Evolutionary conservation across 2,329 filamentous ascomycete genomes (phyloP).

Genomic region (Fusarium sp.): DNA sequence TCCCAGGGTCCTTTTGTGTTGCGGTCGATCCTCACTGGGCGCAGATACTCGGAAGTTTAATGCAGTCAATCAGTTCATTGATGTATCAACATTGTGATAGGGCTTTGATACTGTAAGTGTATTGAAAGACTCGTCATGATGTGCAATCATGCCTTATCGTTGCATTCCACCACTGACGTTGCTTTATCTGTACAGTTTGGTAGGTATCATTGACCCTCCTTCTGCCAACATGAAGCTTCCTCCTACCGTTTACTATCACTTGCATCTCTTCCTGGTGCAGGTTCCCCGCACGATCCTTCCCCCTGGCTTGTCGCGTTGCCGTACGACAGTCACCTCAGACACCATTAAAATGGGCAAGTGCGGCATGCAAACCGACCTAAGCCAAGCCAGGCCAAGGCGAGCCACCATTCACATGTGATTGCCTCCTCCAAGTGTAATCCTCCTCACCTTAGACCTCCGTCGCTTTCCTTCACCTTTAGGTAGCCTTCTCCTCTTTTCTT

Average conservation of each 20-base stretch:
- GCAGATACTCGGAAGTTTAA: conserved; percentile 5
- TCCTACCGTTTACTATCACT: conserved; percentile 6
- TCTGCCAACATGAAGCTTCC: not conserved
- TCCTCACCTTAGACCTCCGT: not conserved
- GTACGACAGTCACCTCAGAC: conserved; percentile 9
- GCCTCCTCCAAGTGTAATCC: conserved; percentile 6
- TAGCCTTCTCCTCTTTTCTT: not conserved
- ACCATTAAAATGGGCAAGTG: conserved; percentile 12
- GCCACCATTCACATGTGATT: conserved; percentile 37
- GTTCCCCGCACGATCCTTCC: conserved; percentile 24
- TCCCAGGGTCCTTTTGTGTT: conserved; percentile 20
- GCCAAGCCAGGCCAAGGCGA: conserved; percentile 1
- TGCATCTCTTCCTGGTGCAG: conserved; percentile 12
- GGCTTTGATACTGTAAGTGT: not conserved
- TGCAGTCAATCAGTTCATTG: not conserved
- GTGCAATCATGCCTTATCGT: not conserved
- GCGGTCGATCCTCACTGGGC: not conserved
- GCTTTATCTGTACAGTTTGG: not conserved
- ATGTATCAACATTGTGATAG: not conserved
- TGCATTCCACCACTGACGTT: not conserved
- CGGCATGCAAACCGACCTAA: conserved; percentile 1
- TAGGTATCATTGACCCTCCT: conserved; percentile 1
- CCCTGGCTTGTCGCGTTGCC: conserved; percentile 23
- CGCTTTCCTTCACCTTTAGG: not conserved
- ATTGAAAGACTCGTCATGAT: not conserved